Percentiles rank a stretch among this genome's conserved stretches.
These are phyloP conservation scores for Avena eriantha DNA, from an alignment of 176 grass and related monocot genomes.

Conservation along the genomic window DNA sequence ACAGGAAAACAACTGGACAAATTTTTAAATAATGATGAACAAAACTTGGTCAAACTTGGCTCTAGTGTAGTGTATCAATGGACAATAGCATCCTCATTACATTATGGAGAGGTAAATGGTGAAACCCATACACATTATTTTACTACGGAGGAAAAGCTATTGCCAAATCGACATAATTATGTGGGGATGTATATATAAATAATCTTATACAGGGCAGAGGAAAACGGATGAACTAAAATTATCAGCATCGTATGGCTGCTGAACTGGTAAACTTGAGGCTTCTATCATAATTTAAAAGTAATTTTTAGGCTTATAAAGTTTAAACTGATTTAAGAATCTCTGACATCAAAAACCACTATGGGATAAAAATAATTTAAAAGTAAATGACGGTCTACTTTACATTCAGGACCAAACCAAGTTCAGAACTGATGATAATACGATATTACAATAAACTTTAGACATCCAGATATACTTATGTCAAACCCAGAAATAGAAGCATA, in stretches of 20 bases:
- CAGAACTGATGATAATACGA: background rate
- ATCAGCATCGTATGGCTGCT: background rate
- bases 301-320: constrained; percentile 12
- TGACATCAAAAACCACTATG: background rate
- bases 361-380: constrained; percentile 21
- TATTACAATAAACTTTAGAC: background rate
- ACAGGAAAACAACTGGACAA: too few species aligned
- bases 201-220: background rate
- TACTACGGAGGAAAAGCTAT: too few species aligned
- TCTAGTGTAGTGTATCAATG: too few species aligned
- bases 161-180: too few species aligned
- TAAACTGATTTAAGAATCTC: background rate
- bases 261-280: background rate
- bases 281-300: background rate
- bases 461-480: background rate
- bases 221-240: background rate
- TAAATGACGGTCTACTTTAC: background rate
- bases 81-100: too few species aligned
- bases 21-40: too few species aligned
- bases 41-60: too few species aligned
- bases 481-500: too few species aligned
- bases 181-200: too few species aligned
- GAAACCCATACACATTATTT: too few species aligned
- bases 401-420: background rate
- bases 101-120: too few species aligned